Conservation (phyloP, 139 green algal genomes). For the Penium margaritaceum region DNA sequence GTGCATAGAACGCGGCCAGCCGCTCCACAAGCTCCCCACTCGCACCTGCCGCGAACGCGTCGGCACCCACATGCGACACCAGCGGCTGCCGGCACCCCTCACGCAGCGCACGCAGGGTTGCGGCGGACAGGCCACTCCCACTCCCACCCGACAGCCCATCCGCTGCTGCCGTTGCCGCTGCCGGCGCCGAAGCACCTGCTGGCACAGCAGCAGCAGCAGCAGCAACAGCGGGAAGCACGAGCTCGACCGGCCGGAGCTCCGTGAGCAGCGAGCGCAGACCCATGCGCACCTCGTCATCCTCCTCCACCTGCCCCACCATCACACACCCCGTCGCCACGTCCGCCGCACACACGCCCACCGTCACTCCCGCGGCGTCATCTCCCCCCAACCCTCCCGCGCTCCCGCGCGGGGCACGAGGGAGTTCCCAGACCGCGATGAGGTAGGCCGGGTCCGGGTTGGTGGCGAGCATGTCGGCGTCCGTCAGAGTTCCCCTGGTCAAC, state of each 20-base stretch:
- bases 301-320: constrained; percentile 58
- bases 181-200: too few species aligned
- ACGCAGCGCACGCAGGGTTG: constrained; percentile 48
- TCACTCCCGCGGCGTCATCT: neutral
- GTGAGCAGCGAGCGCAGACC: constrained; percentile 59
- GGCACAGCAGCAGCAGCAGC: too few species aligned
- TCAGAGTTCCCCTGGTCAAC: constrained; percentile 76
- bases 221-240: constrained; percentile 59
- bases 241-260: constrained; percentile 69
- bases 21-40: too few species aligned
- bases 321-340: constrained; percentile 67
- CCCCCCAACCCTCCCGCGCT: neutral
- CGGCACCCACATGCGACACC: neutral
- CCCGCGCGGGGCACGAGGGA: neutral
- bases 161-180: too few species aligned
- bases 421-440: constrained; percentile 51
- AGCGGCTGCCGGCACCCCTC: constrained; percentile 31
- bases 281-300: constrained; percentile 54
- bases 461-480: constrained; percentile 72
- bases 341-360: constrained; percentile 55
- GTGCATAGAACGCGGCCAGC: constrained; percentile 8
- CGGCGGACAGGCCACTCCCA: constrained; percentile 34
- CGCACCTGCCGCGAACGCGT: too few species aligned
- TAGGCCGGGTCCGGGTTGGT: constrained; percentile 41
- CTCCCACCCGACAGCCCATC: too few species aligned